Percentiles rank a stretch among this genome's conserved stretches.
phyloP scores from a whole-genome alignment of 495 filamentous ascomycete genomes.

The Gamarada debralockiae region DNA sequence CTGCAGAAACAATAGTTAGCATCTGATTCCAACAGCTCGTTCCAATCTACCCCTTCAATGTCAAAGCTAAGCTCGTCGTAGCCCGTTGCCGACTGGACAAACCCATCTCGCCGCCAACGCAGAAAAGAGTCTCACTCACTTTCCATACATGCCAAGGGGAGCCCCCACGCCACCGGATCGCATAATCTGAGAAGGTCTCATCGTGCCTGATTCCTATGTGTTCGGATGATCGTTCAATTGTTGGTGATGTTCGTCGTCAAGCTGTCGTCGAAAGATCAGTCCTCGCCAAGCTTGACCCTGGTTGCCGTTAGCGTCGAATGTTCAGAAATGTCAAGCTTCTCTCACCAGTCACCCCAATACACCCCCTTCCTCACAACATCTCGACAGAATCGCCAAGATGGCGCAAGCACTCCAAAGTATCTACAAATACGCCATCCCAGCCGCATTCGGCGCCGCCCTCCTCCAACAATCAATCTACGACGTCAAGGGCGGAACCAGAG shows the following conservation, averaged over 20 bases:
- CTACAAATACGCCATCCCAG: slow-evolving; percentile 70
- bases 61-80: slow-evolving; percentile 19
- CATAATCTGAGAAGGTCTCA: slow-evolving; percentile 54
- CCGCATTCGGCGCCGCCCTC: slow-evolving; percentile 56
- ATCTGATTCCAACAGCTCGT: slow-evolving; percentile 12
- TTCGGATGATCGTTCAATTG: slow-evolving; percentile 16
- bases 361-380: slow-evolving; percentile 1
- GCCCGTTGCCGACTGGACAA: slow-evolving; percentile 20
- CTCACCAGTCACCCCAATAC: slow-evolving; percentile 28
- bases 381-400: slow-evolving; percentile 42
- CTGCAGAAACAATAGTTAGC: slow-evolving; percentile 46
- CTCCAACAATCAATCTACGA: slow-evolving; percentile 86
- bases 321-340: slow-evolving; percentile 35
- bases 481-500: slow-evolving; percentile 87
- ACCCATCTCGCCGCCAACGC: neutral
- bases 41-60: slow-evolving; percentile 14
- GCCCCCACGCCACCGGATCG: slow-evolving; percentile 44
- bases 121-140: slow-evolving; percentile 51
- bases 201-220: slow-evolving; percentile 40
- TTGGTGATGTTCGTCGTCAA: slow-evolving; percentile 14
- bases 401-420: slow-evolving; percentile 58
- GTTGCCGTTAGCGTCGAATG: slow-evolving; percentile 27
- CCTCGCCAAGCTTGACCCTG: slow-evolving; percentile 27
- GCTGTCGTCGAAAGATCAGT: slow-evolving; percentile 9
- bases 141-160: slow-evolving; percentile 60